These are phyloP conservation scores for Mycena belliarum DNA, from an alignment of 768 basidiomycete genomes.

Conservation along the genomic window DNA sequence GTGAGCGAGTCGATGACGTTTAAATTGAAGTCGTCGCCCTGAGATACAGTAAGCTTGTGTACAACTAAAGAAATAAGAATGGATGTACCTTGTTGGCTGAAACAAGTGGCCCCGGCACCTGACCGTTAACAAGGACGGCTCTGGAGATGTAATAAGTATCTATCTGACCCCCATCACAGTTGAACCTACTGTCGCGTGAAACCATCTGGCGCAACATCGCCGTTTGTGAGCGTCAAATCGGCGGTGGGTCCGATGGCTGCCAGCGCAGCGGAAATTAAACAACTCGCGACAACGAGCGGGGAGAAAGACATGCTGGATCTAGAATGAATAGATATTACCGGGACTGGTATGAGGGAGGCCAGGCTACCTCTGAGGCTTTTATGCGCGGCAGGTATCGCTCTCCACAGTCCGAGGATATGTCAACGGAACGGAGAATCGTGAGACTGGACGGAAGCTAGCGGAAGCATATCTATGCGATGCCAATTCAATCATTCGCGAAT, in stretches of 20 bases:
- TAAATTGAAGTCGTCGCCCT: slow-evolving; percentile 6
- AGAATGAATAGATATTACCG: neutral
- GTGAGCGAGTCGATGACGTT: slow-evolving; percentile 3
- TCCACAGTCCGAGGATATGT: neutral
- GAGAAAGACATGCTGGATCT: slow-evolving; percentile 8
- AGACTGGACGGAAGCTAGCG: too few species aligned
- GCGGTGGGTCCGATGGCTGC: slow-evolving; percentile 18
- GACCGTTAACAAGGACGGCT: slow-evolving; percentile 3
- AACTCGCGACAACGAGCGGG: slow-evolving; percentile 1
- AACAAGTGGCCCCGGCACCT: slow-evolving; percentile 9
- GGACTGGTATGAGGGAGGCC: neutral
- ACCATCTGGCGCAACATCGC: slow-evolving; percentile 14
- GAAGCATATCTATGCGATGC: too few species aligned
- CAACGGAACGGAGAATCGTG: too few species aligned
- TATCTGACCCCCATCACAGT: too few species aligned
- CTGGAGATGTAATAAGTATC: too few species aligned
- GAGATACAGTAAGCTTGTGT: neutral
- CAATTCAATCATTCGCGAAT: too few species aligned
- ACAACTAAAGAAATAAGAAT: too few species aligned
- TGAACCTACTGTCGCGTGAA: slow-evolving; percentile 2
- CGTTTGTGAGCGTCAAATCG: slow-evolving; percentile 14
- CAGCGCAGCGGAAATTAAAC: slow-evolving; percentile 8
- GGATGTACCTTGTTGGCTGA: slow-evolving; percentile 13
- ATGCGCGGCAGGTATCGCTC: neutral
- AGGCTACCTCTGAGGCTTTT: neutral